Percentiles rank a stretch among this genome's conserved stretches.
Conservation (phyloP, 495 filamentous ascomycete genomes). For the Cercophora newfieldiana region DNA sequence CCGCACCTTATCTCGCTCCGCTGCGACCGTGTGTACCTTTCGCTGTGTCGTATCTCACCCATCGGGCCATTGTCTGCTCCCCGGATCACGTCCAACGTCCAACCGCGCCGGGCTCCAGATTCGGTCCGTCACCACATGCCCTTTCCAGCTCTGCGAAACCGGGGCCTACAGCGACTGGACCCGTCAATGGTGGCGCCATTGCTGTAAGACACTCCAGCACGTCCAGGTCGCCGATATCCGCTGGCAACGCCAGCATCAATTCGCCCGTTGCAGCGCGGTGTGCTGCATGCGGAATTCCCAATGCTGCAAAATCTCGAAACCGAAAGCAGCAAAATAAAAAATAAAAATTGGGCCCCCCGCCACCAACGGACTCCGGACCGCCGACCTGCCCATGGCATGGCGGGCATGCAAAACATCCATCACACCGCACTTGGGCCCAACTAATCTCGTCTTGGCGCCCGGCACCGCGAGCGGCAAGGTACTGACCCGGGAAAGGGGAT, state of each 20-base stretch:
- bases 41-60: neutral
- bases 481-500: conserved; percentile 1
- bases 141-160: neutral
- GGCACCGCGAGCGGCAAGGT: conserved; percentile 9
- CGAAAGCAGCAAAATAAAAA: neutral
- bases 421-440: conserved; percentile 11
- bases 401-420: conserved; percentile 19
- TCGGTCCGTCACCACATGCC: neutral
- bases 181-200: neutral
- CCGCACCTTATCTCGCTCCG: neutral
- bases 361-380: conserved; percentile 30
- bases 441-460: conserved; percentile 9
- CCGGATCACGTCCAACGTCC: neutral
- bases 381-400: conserved; percentile 1
- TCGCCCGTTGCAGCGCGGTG: too few relatives aligned
- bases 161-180: neutral
- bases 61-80: neutral
- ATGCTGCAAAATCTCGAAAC: too few relatives aligned
- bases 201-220: neutral
- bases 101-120: neutral
- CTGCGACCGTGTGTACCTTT: neutral
- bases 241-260: neutral
- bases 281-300: too few relatives aligned
- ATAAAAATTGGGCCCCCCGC: conserved; percentile 8
- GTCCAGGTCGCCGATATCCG: neutral